Evolutionary conservation across 2,329 filamentous ascomycete species (phyloP).

Genomic region (Curvularia hawaiiensis): DNA sequence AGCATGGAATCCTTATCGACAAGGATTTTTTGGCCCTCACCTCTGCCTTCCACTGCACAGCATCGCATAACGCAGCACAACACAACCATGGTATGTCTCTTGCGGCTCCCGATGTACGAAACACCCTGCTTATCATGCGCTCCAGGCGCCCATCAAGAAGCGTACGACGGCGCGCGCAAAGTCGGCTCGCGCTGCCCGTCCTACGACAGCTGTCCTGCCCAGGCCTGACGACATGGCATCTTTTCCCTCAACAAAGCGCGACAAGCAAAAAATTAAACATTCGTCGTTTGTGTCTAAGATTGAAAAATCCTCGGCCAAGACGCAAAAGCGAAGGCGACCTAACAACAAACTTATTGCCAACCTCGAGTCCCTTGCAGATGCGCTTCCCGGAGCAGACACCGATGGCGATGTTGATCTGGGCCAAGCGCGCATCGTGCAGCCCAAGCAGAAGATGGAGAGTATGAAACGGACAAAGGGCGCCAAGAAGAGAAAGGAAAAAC

Average conservation of each 20-base stretch:
- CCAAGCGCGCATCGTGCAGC: constrained; percentile 62
- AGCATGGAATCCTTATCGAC: constrained; percentile 17
- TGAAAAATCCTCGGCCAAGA: constrained; percentile 62
- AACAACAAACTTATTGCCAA: constrained; percentile 79
- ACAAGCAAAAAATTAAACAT: constrained; percentile 84
- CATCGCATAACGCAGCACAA: not conserved
- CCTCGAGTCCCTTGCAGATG: constrained; percentile 77
- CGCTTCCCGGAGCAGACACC: constrained; percentile 65
- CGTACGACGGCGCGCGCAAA: constrained; percentile 45
- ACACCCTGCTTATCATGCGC: not conserved
- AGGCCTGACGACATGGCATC: constrained; percentile 42
- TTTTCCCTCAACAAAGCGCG: constrained; percentile 77
- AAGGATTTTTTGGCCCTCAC: constrained; percentile 12
- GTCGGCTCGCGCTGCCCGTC: constrained; percentile 33
- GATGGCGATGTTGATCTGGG: constrained; percentile 41
- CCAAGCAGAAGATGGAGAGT: constrained; percentile 66
- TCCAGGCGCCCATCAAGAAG: constrained; percentile 45
- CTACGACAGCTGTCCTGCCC: constrained; percentile 24
- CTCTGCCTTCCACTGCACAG: not conserved
- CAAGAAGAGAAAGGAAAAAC: constrained; percentile 78
- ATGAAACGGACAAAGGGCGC: constrained; percentile 67
- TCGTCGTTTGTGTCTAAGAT: constrained; percentile 79
- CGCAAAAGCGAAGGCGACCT: constrained; percentile 69
- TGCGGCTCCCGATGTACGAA: not conserved
- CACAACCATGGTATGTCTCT: constrained; percentile 18